Conservation (phyloP, 2,329 filamentous ascomycete genomes). For the Neonectria coccinea region DNA sequence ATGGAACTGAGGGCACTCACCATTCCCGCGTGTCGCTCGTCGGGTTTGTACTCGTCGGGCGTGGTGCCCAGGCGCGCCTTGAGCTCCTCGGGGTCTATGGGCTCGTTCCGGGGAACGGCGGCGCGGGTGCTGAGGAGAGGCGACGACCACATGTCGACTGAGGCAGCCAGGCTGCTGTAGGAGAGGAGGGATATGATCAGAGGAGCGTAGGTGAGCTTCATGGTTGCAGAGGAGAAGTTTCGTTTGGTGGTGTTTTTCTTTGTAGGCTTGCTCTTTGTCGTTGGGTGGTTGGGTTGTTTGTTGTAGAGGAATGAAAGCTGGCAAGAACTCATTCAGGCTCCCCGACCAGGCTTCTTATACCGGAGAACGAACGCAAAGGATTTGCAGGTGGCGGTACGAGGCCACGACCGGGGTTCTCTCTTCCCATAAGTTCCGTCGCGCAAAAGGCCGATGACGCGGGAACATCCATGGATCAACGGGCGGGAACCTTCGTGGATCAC, state of each 20-base stretch:
- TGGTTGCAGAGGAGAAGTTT: constrained; percentile 9
- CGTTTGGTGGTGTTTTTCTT: not conserved
- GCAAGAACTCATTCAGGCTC: not conserved
- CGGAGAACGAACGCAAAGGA: not conserved
- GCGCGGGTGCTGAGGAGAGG: constrained; percentile 31
- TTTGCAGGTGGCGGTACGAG: not conserved
- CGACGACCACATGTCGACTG: constrained; percentile 43
- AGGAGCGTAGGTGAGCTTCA: constrained; percentile 34
- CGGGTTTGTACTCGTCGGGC: constrained; percentile 30
- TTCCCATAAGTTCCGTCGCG: not conserved
- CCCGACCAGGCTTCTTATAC: not conserved
- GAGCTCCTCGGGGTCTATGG: constrained; percentile 38
- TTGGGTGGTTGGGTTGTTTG: not conserved
- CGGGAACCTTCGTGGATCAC: not conserved
- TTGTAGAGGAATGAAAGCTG: not conserved
- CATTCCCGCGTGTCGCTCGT: constrained; percentile 32
- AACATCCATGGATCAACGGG: not conserved
- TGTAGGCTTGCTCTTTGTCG: not conserved
- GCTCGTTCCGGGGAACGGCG: constrained; percentile 26
- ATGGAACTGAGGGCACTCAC: constrained; percentile 23
- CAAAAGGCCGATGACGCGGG: not conserved
- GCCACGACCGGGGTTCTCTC: not conserved
- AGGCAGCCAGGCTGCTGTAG: constrained; percentile 29
- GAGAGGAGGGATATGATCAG: constrained; percentile 28
- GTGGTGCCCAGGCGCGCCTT: constrained; percentile 39